phyloP scores from a whole-genome alignment of 495 filamentous ascomycete species.

The Neurospora sp. region DNA sequence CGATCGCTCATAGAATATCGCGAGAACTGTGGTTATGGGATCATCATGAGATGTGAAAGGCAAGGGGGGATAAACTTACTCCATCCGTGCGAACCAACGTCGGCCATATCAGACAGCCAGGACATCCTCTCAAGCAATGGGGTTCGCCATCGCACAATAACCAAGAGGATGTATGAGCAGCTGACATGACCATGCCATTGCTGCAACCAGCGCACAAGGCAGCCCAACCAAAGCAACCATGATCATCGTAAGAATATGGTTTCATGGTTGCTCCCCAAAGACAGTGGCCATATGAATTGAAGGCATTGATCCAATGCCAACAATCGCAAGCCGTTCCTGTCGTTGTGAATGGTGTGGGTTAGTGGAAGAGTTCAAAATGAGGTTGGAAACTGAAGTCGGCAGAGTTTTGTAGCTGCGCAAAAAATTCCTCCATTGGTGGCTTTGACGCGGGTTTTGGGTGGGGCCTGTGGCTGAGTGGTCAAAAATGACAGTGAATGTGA shows the following conservation, averaged over 20 bases:
- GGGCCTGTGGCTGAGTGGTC: neutral
- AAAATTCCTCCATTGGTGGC: neutral
- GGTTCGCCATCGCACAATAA: neutral
- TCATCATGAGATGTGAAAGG: conserved; percentile 43
- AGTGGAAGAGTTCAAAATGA: neutral
- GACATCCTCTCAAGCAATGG: neutral
- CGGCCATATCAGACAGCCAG: neutral
- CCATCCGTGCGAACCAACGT: neutral
- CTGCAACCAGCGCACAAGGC: neutral
- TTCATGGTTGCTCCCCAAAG: neutral
- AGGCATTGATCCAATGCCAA: neutral
- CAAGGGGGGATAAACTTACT: conserved; percentile 8
- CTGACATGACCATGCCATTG: neutral
- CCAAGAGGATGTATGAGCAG: neutral
- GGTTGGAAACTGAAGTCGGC: neutral
- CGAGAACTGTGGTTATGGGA: conserved; percentile 38
- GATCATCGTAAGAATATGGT: neutral
- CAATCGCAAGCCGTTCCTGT: neutral
- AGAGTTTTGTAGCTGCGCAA: conserved; percentile 1
- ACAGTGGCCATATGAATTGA: neutral
- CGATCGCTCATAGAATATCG: conserved; percentile 77
- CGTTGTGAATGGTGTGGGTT: neutral
- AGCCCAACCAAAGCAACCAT: neutral
- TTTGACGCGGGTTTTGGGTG: conserved; percentile 3
- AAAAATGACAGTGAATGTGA: neutral